Conservation (phyloP, 495 filamentous ascomycete genomes). For the Hapsidospora chrysogenum region DNA sequence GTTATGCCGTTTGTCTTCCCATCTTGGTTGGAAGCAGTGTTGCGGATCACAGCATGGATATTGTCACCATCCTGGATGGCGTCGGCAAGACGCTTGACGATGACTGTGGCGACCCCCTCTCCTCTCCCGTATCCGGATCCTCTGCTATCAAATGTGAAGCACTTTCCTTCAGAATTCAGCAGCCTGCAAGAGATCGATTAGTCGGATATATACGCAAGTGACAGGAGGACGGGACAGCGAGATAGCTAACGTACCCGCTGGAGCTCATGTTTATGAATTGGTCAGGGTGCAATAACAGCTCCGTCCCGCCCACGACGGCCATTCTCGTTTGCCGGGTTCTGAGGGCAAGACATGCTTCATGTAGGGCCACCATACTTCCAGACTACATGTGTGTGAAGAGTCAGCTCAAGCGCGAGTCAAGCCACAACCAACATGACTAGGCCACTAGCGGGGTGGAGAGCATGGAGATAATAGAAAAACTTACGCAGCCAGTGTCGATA, state of each 20-base stretch:
- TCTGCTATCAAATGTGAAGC: conserved; percentile 22
- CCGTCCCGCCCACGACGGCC: not conserved
- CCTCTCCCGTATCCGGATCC: conserved; percentile 37
- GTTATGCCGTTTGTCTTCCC: conserved; percentile 27
- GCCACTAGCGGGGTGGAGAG: conserved; percentile 20
- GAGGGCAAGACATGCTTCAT: conserved; percentile 7
- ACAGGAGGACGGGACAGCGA: conserved; percentile 10
- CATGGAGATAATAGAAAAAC: too few species aligned
- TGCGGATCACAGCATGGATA: conserved; percentile 36
- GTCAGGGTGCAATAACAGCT: conserved; percentile 5
- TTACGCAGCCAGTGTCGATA: conserved; percentile 13
- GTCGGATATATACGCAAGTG: conserved; percentile 20
- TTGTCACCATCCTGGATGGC: conserved; percentile 22
- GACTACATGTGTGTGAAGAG: too few species aligned
- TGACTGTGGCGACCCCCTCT: conserved; percentile 32
- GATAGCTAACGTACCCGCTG: conserved; percentile 2
- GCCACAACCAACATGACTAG: too few species aligned
- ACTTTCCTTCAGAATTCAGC: conserved; percentile 11
- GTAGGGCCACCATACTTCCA: conserved; percentile 8
- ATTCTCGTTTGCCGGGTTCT: not conserved
- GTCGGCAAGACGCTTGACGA: conserved; percentile 31
- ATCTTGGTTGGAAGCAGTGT: conserved; percentile 29
- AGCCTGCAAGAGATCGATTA: conserved; percentile 16
- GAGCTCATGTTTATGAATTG: conserved; percentile 1
- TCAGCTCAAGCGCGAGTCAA: too few species aligned